Evolutionary conservation across 2,329 filamentous ascomycete genomes (phyloP).

Genomic region (Hansfordia pulvinata): DNA sequence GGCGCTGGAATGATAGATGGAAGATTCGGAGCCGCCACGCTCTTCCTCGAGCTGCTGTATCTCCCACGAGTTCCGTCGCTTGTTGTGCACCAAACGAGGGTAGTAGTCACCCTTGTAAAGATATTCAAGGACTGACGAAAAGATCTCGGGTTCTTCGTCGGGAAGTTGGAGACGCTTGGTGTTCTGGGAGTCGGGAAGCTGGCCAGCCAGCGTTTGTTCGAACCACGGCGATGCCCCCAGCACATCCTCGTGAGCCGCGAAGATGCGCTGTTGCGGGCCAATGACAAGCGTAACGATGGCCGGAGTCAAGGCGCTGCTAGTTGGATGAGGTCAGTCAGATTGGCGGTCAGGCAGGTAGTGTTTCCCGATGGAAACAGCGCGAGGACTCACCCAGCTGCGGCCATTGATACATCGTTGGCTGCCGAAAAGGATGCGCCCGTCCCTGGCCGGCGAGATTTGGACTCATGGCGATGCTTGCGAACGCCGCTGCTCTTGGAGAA

Average conservation of each 20-base stretch:
- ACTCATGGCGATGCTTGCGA: slow-evolving; percentile 39
- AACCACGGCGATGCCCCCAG: slow-evolving; percentile 73
- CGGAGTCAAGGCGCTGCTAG: slow-evolving; percentile 40
- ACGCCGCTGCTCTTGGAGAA: slow-evolving; percentile 41
- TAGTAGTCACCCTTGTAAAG: slow-evolving; percentile 96
- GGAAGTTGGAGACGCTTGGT: slow-evolving; percentile 61
- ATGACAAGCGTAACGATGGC: slow-evolving; percentile 70
- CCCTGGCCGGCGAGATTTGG: slow-evolving; percentile 33
- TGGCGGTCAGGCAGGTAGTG: slow-evolving; percentile 2
- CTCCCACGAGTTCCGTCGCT: slow-evolving; percentile 75
- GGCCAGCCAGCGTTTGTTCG: slow-evolving; percentile 44
- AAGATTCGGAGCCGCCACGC: slow-evolving; percentile 49
- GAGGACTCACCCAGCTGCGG: slow-evolving; percentile 29
- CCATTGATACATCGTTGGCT: slow-evolving; percentile 22
- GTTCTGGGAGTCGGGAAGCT: slow-evolving; percentile 42
- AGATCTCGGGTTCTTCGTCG: slow-evolving; percentile 76
- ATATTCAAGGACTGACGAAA: slow-evolving; percentile 89
- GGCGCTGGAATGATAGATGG: slow-evolving; percentile 62
- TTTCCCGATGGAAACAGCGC: background rate
- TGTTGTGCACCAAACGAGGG: slow-evolving; percentile 77
- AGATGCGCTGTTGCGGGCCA: slow-evolving; percentile 72
- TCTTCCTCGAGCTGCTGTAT: slow-evolving; percentile 76
- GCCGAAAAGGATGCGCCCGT: slow-evolving; percentile 27
- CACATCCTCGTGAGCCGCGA: slow-evolving; percentile 82
- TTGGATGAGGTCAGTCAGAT: slow-evolving; percentile 4